phyloP scores from a whole-genome alignment of 2,329 filamentous ascomycete species.

The Colletotrichum graminicola region DNA sequence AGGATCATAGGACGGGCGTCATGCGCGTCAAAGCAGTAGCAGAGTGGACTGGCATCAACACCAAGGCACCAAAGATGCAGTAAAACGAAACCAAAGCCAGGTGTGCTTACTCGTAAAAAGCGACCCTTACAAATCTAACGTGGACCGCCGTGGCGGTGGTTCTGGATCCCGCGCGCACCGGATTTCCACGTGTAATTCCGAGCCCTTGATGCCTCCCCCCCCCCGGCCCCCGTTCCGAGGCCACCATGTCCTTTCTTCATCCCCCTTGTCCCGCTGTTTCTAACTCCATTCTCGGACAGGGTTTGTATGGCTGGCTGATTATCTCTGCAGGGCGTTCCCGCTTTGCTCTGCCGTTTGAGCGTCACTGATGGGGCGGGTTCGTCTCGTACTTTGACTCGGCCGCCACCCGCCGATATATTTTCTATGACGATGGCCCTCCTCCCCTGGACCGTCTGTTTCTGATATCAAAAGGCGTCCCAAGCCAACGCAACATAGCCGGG shows the following conservation, averaged over 20 bases:
- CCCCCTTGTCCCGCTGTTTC: not conserved
- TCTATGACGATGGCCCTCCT: too few species aligned
- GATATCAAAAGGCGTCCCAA: not conserved
- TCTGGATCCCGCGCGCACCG: not conserved
- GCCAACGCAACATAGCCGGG: not conserved
- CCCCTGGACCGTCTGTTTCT: not conserved
- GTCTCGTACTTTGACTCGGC: slow-evolving; percentile 16
- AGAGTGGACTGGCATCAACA: not conserved
- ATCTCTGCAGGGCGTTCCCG: slow-evolving; percentile 3
- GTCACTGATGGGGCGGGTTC: slow-evolving; percentile 8
- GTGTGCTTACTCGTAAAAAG: not conserved
- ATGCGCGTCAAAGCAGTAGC: not conserved
- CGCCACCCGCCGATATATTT: not conserved
- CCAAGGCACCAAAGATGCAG: too few species aligned
- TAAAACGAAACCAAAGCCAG: not conserved
- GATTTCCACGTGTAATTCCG: slow-evolving; percentile 29
- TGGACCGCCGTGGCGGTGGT: too few species aligned
- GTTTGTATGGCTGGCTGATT: not conserved
- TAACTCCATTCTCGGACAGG: not conserved
- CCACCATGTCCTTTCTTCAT: not conserved
- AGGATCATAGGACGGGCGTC: not conserved
- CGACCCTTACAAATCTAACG: slow-evolving; percentile 8
- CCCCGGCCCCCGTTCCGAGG: not conserved
- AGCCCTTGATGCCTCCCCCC: too few species aligned
- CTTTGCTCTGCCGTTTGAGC: slow-evolving; percentile 21